Base-by-base conservation (phyloP, 352 stramenopile genomes). In the Phytophthora pistaciae region DNA sequence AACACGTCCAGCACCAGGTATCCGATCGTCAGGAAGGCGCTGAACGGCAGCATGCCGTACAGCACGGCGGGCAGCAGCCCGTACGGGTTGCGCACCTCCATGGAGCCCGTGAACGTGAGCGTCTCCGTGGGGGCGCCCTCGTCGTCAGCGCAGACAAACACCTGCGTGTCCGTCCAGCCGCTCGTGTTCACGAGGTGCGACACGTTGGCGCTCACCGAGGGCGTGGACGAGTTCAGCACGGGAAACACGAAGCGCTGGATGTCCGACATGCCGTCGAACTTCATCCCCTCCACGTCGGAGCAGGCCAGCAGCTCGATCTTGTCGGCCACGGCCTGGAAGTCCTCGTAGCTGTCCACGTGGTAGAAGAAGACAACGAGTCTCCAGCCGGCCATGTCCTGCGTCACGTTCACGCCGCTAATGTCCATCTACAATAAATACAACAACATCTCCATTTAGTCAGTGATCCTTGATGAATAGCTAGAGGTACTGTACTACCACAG, bases 11-110 rank as follows among this genome's bases (percentile, higher is more conserved):
- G 75, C 25, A 91, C 66, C 8, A 94, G 49, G 74, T 96, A 98
- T 5, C 88, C 89, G 31, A 91, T 53, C 23, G 86, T 77, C 49
- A 95, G 65, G 21, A 95, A 77, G 3, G 61, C 88, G 42, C 90
- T 95, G 70, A 97, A 97, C 5, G 91, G 91, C 42, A 96, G 70
- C 82, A 97, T 90, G 0, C 91, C 91, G 21, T 96, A 96, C 56
- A 96, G 79, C 48, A 93, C 86, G 0, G 88, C 91, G 0, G 91
- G 91, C 23, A 97, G 66, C 25, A 92, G 58, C 1, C 91, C 91
- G 55, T 96, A 96, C 40, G 89, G 87, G 58, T 97, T 97, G 27
- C 79, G 82, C 53, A 97, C 82, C 60, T 92, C 85, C 82, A 96
- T 86, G 9, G 74, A 84, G 3, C 91, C 91, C 29, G 61, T 36